Conservation (phyloP, 2,329 filamentous ascomycete species). For the Grosmannia huntii region DNA sequence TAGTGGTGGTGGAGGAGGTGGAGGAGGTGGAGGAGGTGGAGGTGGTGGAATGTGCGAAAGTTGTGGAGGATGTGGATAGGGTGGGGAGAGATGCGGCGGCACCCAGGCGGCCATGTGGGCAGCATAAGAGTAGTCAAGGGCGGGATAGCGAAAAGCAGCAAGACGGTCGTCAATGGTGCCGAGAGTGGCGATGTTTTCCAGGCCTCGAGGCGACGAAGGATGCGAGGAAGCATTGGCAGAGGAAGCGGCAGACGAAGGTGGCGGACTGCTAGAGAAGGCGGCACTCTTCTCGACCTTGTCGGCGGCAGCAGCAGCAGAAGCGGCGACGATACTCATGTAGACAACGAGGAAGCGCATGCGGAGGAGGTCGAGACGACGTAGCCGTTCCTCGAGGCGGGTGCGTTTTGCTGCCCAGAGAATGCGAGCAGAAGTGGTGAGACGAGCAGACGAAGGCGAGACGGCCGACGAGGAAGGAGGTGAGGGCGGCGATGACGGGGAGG, state of each 20-base stretch:
- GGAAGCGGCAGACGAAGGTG: background rate
- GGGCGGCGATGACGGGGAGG: background rate
- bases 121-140: background rate
- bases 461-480: conserved; percentile 5
- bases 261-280: conserved; percentile 6
- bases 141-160: conserved; percentile 1
- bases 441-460: no score
- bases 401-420: conserved; percentile 46
- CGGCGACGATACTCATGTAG: conserved; percentile 47
- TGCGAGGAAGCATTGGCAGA: conserved; percentile 2
- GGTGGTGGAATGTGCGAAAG: background rate
- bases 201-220: conserved; percentile 13
- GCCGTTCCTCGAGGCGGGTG: conserved; percentile 39
- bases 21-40: background rate
- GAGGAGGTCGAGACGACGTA: conserved; percentile 46
- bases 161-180: conserved; percentile 4
- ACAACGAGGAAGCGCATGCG: conserved; percentile 53
- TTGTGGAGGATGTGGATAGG: background rate
- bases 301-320: conserved; percentile 20
- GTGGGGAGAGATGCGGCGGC: background rate
- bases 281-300: conserved; percentile 21
- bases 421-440: conserved; percentile 33
- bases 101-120: background rate
- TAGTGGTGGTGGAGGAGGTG: background rate
- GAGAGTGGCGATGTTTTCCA: conserved; percentile 17